Percentiles rank a stretch among this genome's conserved stretches.
Evolutionary conservation across 257 asterid species (phyloP).

Genomic region (Perilla frutescens): DNA sequence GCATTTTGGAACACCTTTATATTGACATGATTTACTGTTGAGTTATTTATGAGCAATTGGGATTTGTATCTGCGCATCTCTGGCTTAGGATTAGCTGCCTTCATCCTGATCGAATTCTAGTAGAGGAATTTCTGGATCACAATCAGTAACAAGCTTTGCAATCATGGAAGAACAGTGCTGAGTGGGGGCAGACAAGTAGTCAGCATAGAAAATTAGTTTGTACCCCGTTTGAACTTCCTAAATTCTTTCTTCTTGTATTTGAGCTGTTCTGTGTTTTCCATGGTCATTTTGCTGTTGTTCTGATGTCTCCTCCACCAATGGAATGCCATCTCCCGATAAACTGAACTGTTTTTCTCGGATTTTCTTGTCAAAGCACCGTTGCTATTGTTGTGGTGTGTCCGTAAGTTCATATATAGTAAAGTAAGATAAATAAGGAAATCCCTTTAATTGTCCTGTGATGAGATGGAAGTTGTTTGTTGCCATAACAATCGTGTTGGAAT

Average conservation of each 20-base stretch:
- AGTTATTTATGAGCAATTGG: neutral
- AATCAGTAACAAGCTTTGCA: constrained; percentile 5
- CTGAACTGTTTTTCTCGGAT: neutral
- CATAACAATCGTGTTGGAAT: neutral
- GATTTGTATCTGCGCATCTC: neutral
- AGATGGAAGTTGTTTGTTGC: neutral
- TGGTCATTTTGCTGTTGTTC: neutral
- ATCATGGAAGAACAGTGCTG: constrained; percentile 1
- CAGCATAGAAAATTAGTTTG: neutral
- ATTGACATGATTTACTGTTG: neutral
- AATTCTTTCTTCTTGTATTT: constrained; percentile 2
- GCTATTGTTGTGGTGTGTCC: neutral
- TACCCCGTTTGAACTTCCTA: constrained; percentile 5
- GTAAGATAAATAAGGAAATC: neutral
- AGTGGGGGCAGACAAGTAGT: neutral
- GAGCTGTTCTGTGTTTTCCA: constrained; percentile 12
- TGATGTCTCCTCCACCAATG: neutral
- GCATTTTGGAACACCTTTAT: constrained; percentile 18
- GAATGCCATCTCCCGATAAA: neutral
- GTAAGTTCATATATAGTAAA: neutral
- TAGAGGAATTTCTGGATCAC: neutral
- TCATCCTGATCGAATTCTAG: neutral
- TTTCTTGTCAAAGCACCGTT: neutral
- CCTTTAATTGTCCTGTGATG: neutral
- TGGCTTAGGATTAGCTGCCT: neutral